These are phyloP conservation scores for Chrysanthemum lavandulifolium DNA, from an alignment of 129 eudicot genomes.

Conservation along the genomic window DNA sequence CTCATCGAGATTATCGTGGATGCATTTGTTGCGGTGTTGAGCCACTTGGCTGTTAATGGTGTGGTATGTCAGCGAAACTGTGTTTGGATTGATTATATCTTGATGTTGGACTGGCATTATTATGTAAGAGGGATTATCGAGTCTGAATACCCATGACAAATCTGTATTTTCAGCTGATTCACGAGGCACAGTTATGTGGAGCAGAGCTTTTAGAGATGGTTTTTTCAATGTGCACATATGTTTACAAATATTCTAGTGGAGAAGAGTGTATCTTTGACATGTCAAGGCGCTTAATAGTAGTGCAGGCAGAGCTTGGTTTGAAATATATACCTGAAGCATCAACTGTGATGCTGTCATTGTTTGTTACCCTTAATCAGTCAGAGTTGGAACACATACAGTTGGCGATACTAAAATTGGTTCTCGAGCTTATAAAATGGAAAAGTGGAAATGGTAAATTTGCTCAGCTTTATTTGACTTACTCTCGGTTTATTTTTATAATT, in stretches of 20 bases:
- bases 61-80: slow-evolving; percentile 48
- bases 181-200: slow-evolving; percentile 67
- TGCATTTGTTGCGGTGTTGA: slow-evolving; percentile 68
- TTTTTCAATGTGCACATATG: slow-evolving; percentile 41
- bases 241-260: slow-evolving; percentile 42
- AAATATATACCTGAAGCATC: slow-evolving; percentile 54
- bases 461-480: slow-evolving; percentile 14
- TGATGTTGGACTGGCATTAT: slow-evolving; percentile 13
- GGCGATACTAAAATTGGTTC: slow-evolving; percentile 47
- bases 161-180: slow-evolving; percentile 51
- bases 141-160: slow-evolving; percentile 17
- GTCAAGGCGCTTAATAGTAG: slow-evolving; percentile 52
- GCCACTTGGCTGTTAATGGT: slow-evolving; percentile 51
- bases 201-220: slow-evolving; percentile 60
- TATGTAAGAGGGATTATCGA: slow-evolving; percentile 18
- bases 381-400: slow-evolving; percentile 83
- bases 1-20: slow-evolving; percentile 54
- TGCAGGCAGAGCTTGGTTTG: slow-evolving; percentile 79
- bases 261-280: slow-evolving; percentile 52
- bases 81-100: background rate
- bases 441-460: slow-evolving; percentile 55
- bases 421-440: slow-evolving; percentile 73
- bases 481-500: slow-evolving; percentile 3
- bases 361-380: slow-evolving; percentile 56
- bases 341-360: slow-evolving; percentile 56